Conservation (phyloP, 495 filamentous ascomycete genomes). For the Penicillium manginii region DNA sequence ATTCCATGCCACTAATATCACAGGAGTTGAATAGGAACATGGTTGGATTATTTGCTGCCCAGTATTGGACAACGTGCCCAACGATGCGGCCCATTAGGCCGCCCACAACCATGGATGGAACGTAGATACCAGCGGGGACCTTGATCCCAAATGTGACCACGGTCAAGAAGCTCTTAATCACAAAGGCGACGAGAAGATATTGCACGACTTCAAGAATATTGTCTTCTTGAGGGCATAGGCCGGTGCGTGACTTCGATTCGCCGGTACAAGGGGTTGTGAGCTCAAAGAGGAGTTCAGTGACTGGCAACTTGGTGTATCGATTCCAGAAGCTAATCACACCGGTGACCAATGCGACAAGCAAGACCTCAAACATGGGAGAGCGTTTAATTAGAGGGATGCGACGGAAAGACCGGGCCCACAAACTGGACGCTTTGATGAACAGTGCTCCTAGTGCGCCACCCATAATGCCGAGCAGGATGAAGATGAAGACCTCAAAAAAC, state of each 20-base stretch:
- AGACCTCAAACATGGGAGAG: conserved; percentile 84
- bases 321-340: conserved; percentile 93
- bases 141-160: conserved; percentile 93
- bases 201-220: conserved; percentile 74
- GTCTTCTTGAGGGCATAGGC: conserved; percentile 76
- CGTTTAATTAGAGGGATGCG: conserved; percentile 78
- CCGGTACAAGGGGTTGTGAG: conserved; percentile 83
- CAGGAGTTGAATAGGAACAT: conserved; percentile 76
- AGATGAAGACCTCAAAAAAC: conserved; percentile 85
- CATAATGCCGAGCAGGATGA: conserved; percentile 81
- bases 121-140: conserved; percentile 94
- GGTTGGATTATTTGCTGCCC: conserved; percentile 72
- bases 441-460: conserved; percentile 85
- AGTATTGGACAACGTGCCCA: conserved; percentile 84
- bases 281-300: conserved; percentile 88
- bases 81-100: conserved; percentile 89
- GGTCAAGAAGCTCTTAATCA: conserved; percentile 88
- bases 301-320: conserved; percentile 81
- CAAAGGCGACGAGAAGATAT: conserved; percentile 74
- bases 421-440: conserved; percentile 92
- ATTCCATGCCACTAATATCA: conserved; percentile 65
- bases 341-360: conserved; percentile 83
- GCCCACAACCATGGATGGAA: conserved; percentile 97
- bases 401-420: conserved; percentile 89
- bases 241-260: conserved; percentile 59